These are phyloP conservation scores for Pythium phragmitis DNA, from an alignment of 352 stramenopile genomes.

Conservation along the genomic window DNA sequence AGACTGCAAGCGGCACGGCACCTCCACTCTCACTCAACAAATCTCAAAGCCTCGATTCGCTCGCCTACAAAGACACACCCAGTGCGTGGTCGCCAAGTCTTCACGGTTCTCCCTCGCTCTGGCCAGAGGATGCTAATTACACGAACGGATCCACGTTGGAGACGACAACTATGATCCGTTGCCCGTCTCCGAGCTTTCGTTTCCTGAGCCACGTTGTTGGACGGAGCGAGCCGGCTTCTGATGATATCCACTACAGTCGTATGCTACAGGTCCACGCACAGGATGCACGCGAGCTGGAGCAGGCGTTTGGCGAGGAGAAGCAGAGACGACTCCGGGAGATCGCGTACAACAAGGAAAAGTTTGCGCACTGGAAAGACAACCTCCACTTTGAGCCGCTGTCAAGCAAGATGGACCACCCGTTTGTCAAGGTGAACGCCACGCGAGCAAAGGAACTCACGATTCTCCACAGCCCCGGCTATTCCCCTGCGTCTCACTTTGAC, in stretches of 20 bases:
- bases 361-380: constrained; percentile 38
- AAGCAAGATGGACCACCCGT: constrained; percentile 44
- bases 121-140: constrained; percentile 50
- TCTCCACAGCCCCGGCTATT: constrained; percentile 50
- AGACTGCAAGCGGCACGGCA: constrained; percentile 26
- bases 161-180: constrained; percentile 37
- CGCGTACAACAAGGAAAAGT: constrained; percentile 35
- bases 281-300: constrained; percentile 31
- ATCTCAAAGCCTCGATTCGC: constrained; percentile 38
- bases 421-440: constrained; percentile 37
- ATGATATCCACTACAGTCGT: constrained; percentile 29
- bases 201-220: constrained; percentile 34
- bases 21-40: constrained; percentile 31
- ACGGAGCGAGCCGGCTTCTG: constrained; percentile 1
- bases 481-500: constrained; percentile 33
- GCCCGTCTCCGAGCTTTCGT: constrained; percentile 43
- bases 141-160: constrained; percentile 33
- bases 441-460: constrained; percentile 46
- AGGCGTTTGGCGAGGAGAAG: constrained; percentile 37
- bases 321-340: constrained; percentile 27
- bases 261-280: constrained; percentile 33
- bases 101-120: constrained; percentile 49
- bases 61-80: constrained; percentile 30
- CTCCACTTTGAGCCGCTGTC: constrained; percentile 49
- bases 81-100: constrained; percentile 37